Conservation (phyloP, 805 yeast species). For the Candida tibetensis region DNA sequence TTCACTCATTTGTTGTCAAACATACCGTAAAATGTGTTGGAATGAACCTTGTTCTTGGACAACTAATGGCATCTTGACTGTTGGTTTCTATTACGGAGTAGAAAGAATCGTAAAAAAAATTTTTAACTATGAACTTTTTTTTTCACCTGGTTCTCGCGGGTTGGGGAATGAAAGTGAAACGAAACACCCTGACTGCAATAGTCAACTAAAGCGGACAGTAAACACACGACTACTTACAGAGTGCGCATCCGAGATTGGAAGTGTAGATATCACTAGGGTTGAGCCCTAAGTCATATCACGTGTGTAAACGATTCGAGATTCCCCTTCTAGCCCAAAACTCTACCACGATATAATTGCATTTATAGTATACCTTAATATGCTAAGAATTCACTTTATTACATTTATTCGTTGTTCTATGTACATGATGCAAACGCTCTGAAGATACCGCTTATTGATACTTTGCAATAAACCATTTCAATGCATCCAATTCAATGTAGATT, state of each 20-base stretch:
- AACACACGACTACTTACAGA: background rate
- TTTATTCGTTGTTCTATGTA: slow-evolving; percentile 10
- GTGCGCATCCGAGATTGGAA: slow-evolving; percentile 1
- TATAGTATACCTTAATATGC: too few species aligned
- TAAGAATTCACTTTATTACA: background rate
- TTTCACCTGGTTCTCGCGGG: slow-evolving; percentile 10
- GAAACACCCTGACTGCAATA: background rate
- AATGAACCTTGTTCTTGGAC: slow-evolving; percentile 98
- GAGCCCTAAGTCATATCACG: slow-evolving; percentile 11
- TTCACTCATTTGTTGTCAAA: slow-evolving; percentile 16
- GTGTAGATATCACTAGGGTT: too few species aligned
- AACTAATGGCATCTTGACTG: slow-evolving; percentile 83
- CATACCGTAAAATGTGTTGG: slow-evolving; percentile 99
- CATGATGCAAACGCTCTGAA: slow-evolving; percentile 5
- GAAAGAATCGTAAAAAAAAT: slow-evolving; percentile 13
- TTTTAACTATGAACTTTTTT: slow-evolving; percentile 17
- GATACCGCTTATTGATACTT: slow-evolving; percentile 17
- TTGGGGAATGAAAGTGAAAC: background rate
- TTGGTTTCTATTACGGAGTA: slow-evolving; percentile 12
- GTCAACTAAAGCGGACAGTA: background rate
- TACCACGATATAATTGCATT: too few species aligned
- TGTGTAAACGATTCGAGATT: too few species aligned
- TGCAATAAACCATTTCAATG: slow-evolving; percentile 59
- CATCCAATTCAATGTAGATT: slow-evolving; percentile 66
- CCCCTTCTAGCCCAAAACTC: too few species aligned